These are phyloP conservation scores for Vanrija pseudolonga DNA, from an alignment of 1,284 basidiomycete species.

Conservation along the genomic window DNA sequence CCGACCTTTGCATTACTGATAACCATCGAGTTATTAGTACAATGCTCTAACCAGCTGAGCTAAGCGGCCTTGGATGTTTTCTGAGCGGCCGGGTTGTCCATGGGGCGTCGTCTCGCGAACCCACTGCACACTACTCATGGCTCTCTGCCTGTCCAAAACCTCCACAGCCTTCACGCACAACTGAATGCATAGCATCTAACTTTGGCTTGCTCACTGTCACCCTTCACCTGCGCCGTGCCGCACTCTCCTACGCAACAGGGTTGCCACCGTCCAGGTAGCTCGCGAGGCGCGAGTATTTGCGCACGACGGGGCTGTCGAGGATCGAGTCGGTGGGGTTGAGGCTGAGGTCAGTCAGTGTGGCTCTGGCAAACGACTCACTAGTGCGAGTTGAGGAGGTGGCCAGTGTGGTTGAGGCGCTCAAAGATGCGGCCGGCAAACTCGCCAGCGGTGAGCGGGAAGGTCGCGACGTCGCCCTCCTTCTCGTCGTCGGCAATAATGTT, in stretches of 20 bases:
- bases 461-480: not conserved
- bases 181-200: no score
- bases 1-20: no score
- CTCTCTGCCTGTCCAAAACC: no score
- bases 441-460: conserved; percentile 18
- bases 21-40: no score
- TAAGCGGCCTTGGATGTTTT: no score
- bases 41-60: no score
- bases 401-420: conserved; percentile 20
- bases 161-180: no score
- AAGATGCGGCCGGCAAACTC: conserved; percentile 34
- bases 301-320: conserved; percentile 26
- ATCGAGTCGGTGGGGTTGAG: conserved; percentile 23
- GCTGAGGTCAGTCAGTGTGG: conserved; percentile 13
- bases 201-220: no score
- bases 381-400: conserved; percentile 30
- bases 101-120: no score
- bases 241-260: not conserved
- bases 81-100: no score
- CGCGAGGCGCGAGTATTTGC: conserved; percentile 18
- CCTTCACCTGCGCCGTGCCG: not conserved
- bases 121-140: no score
- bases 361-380: conserved; percentile 19
- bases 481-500: conserved; percentile 8
- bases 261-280: conserved; percentile 16